Base-by-base conservation (phyloP, 208 protist genomes). In the Crithidia expoeki region DNA sequence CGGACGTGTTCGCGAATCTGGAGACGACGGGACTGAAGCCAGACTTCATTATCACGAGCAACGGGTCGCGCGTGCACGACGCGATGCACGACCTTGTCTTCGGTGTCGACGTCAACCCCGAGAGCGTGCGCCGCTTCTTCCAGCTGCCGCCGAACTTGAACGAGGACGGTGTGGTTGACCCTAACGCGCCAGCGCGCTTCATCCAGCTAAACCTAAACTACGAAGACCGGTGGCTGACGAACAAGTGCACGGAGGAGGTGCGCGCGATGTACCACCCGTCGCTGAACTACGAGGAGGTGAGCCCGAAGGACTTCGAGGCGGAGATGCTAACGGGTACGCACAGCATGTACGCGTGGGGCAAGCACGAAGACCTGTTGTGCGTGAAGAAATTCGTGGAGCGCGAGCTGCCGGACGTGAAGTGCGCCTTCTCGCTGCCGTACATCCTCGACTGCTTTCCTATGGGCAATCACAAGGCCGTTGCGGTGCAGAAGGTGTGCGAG, bases 11-110 rank as follows among this genome's bases (percentile, higher is more conserved):
- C 51, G 72, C 63, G 32, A 87, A 79, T 47, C 72, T 94, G 19
- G 63, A 81, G 12, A 74, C 71, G n/a, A 77, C 68, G 16, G 68
- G 60, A 3, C 66, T 94, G 19, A 25, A 72, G 12, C 83, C 83
- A 0, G 80, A 78, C 60, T 91, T 92, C 75, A 80, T 92, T 30
- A 86, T 94, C 38, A 89, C 89, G 38, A 88, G 81, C 59, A 94
- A 94, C 70, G 89, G 89, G 1, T 82, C 81, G 14, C 83, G 85
- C 27, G 68, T 92, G 32, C 79, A 85, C 72, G 75, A 88, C 44
- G 68, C 66, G 14, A 70, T 47, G 47, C 64, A 84, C 52, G 72
- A 73, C 16, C 50, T 74, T 7, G 34, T 94, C 42, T 68, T 72
- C 40, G 66, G 53, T 42, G 67, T 81, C 49, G 68, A 90, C 61